phyloP scores from a whole-genome alignment of 2,329 filamentous ascomycete species.

The Fusarium armeniacum region DNA sequence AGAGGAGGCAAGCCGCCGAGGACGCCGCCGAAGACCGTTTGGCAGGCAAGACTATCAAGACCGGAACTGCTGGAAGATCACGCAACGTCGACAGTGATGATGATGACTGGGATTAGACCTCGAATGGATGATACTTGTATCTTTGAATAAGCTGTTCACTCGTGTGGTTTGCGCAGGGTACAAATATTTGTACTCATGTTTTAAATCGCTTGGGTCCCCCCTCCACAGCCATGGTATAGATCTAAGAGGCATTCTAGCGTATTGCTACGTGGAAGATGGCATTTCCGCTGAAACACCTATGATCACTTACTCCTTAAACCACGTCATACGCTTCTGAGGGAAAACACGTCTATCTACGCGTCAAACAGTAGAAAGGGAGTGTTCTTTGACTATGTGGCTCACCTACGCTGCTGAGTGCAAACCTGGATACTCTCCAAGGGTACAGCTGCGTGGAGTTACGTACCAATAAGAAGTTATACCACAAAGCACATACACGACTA shows the following conservation, averaged over 20 bases:
- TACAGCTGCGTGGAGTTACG: background rate
- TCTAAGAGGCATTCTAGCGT: background rate
- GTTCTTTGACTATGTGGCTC: background rate
- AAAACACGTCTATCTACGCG: background rate
- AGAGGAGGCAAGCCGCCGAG: conserved; percentile 70
- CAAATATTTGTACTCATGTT: background rate
- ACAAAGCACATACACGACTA: background rate
- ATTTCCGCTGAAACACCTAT: background rate
- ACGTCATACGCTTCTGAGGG: background rate
- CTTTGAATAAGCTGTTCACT: background rate
- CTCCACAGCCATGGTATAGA: background rate
- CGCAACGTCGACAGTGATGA: conserved; percentile 66
- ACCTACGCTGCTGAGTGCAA: background rate
- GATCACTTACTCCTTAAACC: background rate
- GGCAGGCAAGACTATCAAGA: conserved; percentile 64
- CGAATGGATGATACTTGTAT: background rate
- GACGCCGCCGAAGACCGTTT: conserved; percentile 72
- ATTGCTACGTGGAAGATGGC: background rate
- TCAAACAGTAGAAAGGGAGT: background rate
- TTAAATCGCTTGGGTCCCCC: background rate
- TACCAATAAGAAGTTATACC: background rate
- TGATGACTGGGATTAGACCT: conserved; percentile 72
- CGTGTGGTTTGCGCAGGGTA: background rate
- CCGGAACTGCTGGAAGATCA: conserved; percentile 63
- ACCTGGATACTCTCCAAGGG: background rate